phyloP scores from a whole-genome alignment of 140 eudicot species.

The Senecio squalidus region DNA sequence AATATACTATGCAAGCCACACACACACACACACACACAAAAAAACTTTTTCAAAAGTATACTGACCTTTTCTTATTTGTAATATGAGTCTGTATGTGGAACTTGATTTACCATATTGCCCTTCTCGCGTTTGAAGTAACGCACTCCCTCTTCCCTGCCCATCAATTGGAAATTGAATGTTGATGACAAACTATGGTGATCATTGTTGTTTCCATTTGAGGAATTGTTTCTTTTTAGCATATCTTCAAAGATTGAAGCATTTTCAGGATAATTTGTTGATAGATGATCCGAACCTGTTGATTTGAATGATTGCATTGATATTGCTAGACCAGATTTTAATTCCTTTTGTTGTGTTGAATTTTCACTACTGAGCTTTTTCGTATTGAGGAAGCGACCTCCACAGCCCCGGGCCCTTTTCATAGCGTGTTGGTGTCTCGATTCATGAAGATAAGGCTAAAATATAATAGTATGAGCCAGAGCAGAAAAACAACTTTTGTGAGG shows the following conservation, averaged over 20 bases:
- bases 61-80: conserved; percentile 32
- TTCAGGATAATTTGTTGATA: conserved; percentile 19
- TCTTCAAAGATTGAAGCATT: conserved; percentile 27
- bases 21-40: no score
- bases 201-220: conserved; percentile 21
- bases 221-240: conserved; percentile 25
- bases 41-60: background rate
- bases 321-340: conserved; percentile 25
- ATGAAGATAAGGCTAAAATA: conserved; percentile 59
- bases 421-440: conserved; percentile 81
- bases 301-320: conserved; percentile 22
- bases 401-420: conserved; percentile 67
- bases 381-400: conserved; percentile 84
- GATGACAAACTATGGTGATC: conserved; percentile 32
- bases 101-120: conserved; percentile 35
- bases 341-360: conserved; percentile 28
- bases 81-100: conserved; percentile 30
- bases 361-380: conserved; percentile 43
- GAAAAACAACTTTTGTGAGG: no score
- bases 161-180: conserved; percentile 27
- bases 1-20: no score
- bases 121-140: conserved; percentile 30
- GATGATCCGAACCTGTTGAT: conserved; percentile 35
- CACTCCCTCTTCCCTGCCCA: conserved; percentile 34
- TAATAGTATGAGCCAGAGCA: background rate